Base-by-base conservation (phyloP, 1,284 basidiomycete species). In the Leccinum griseonigrum region DNA sequence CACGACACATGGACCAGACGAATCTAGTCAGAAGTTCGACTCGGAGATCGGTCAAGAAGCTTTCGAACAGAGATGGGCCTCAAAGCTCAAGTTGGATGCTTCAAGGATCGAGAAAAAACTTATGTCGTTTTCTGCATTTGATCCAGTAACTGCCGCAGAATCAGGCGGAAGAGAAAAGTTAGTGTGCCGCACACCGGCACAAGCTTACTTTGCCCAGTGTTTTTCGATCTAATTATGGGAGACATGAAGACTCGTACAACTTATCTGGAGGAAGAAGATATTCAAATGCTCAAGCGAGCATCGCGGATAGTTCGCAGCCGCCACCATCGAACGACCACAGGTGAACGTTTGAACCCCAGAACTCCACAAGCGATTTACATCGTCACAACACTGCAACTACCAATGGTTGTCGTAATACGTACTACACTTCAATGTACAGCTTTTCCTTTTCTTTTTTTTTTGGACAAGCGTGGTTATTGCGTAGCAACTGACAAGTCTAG, bases 191-290 rank as follows among this genome's bases (percentile, higher is more conserved):
- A 18, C 51, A 18, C 18, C 22, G 13, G 31, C 59, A 32, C 40
- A 29, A 56, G 32, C 73, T 75, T 50, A 75, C 53, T 55, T 50
- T 57, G 3, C 22, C 7, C 60, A 76, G 75, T 64, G 59, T 71
- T 85, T 61, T 78, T 78, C 64, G 77, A 84, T 26, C 68, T 74
- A 26, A 81, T 88, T 34, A 72, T 89, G 74, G 68, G 67, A 10
- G 79, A 78, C 52, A 76, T 91, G n/a, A 81, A 83, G 10, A 69
- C 70, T 31, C 76, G 80, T 57, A 22, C 79, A 78, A 40, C 71
- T 22, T 22, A 80, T 58, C 71, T 90, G n/a, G 83, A 87, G 65
- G 87, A 90, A 53, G 82, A 90, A 64, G 86, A 87, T 53, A 70
- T 85, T 22, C 85, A 83, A 60, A 81, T 80, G 26, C 71, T 86